These are phyloP conservation scores for Lachancea sp. DNA, from an alignment of 805 yeast species.

Conservation along the genomic window DNA sequence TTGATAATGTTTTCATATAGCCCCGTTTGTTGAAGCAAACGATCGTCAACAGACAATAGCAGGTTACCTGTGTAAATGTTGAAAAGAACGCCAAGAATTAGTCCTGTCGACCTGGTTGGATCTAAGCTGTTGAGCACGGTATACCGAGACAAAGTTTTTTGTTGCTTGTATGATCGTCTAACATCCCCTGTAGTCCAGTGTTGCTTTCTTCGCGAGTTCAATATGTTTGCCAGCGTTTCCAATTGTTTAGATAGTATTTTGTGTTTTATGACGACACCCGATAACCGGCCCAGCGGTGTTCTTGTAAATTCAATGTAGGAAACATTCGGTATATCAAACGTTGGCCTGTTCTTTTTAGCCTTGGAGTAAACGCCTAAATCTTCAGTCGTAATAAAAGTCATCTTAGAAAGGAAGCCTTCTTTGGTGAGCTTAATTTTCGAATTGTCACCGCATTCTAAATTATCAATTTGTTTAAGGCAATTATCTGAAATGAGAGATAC, in stretches of 20 bases:
- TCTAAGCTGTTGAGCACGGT: conserved; percentile 61
- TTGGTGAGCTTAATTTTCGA: conserved; percentile 28
- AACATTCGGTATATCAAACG: conserved; percentile 68
- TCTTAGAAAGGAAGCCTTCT: conserved; percentile 25
- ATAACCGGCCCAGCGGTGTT: conserved; percentile 81
- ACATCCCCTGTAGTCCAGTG: conserved; percentile 46
- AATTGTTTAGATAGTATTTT: conserved; percentile 84
- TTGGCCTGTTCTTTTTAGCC: conserved; percentile 53
- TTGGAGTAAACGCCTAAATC: conserved; percentile 73
- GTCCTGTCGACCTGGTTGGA: conserved; percentile 74
- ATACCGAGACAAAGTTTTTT: conserved; percentile 35
- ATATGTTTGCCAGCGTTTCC: conserved; percentile 61
- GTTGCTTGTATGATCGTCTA: conserved; percentile 33
- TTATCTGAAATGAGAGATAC: conserved; percentile 75
- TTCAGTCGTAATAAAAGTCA: conserved; percentile 56
- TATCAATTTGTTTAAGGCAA: conserved; percentile 69
- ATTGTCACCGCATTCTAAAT: conserved; percentile 42
- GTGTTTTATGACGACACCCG: conserved; percentile 93
- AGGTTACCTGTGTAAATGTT: conserved; percentile 81
- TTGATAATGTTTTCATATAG: conserved; percentile 77
- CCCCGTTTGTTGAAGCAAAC: conserved; percentile 73
- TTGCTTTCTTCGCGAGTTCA: conserved; percentile 48
- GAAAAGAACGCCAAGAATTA: conserved; percentile 72
- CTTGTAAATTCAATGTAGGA: conserved; percentile 92
- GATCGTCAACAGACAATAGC: conserved; percentile 71